phyloP scores from a whole-genome alignment of 768 basidiomycete species.

The Naganishia vishniacii region DNA sequence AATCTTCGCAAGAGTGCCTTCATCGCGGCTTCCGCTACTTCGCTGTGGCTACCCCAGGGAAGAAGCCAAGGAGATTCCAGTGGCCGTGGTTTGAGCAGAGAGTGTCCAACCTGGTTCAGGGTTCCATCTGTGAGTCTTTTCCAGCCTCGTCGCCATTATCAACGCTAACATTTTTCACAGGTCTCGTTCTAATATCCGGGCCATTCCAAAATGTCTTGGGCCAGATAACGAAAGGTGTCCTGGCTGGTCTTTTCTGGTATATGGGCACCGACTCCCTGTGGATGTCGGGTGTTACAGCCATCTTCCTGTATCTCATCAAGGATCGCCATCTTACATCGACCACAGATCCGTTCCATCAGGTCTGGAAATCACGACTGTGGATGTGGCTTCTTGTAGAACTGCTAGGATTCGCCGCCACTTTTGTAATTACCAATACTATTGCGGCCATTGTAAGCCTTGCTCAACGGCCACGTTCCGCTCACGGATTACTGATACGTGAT shows the following conservation, averaged over 20 bases:
- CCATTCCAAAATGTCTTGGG: constrained; percentile 75
- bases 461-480: background rate
- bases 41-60: constrained; percentile 1
- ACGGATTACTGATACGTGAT: background rate
- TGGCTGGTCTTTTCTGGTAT: constrained; percentile 90
- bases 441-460: constrained; percentile 15
- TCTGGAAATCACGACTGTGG: constrained; percentile 67
- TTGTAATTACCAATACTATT: constrained; percentile 83
- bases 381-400: constrained; percentile 72
- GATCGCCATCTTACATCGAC: constrained; percentile 62
- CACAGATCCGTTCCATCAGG: constrained; percentile 65
- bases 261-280: constrained; percentile 81
- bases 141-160: background rate
- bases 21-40: too few species aligned
- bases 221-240: constrained; percentile 66
- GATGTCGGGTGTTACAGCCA: constrained; percentile 74
- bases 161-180: constrained; percentile 29
- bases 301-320: constrained; percentile 70
- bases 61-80: constrained; percentile 46
- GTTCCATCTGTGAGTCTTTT: constrained; percentile 56
- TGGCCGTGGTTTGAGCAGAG: constrained; percentile 79
- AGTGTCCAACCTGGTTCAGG: constrained; percentile 84
- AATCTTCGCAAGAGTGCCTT: too few species aligned
- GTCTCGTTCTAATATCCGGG: constrained; percentile 68
- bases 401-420: constrained; percentile 76